Percentiles rank a stretch among this genome's conserved stretches.
These are phyloP conservation scores for Dicorynia guianensis DNA, from an alignment of 306 rosid species.

Conservation along the genomic window DNA sequence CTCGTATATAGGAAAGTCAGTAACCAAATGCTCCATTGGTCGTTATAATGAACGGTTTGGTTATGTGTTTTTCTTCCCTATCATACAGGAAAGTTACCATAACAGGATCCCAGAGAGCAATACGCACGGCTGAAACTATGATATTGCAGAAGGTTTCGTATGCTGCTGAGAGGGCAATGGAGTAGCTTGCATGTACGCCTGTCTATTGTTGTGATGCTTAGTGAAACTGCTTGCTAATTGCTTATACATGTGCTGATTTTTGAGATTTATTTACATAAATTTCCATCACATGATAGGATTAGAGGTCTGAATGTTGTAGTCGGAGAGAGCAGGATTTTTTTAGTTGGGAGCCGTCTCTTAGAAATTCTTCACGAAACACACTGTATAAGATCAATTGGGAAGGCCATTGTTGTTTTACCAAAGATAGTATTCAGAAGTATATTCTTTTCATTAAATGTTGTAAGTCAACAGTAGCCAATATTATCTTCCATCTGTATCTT, in stretches of 20 bases:
- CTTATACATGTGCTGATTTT: conserved; percentile 55
- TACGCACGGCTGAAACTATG: conserved; percentile 85
- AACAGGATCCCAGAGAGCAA: conserved; percentile 94
- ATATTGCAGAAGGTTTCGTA: conserved; percentile 92
- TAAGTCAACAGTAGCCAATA: conserved; percentile 54
- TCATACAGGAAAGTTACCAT: conserved; percentile 93
- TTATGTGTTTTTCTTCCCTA: conserved; percentile 13
- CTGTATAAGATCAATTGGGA: conserved; percentile 49
- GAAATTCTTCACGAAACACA: conserved; percentile 54
- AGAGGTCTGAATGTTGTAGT: conserved; percentile 48
- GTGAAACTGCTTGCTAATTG: conserved; percentile 50
- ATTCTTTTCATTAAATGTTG: conserved; percentile 54
- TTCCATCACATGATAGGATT: conserved; percentile 45
- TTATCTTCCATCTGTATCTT: conserved; percentile 41
- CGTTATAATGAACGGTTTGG: not conserved
- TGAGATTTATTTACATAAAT: conserved; percentile 53
- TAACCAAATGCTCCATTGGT: conserved; percentile 25
- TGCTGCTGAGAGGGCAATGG: conserved; percentile 83
- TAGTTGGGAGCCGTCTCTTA: conserved; percentile 45
- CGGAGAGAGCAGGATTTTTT: conserved; percentile 48
- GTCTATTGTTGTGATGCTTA: conserved; percentile 46
- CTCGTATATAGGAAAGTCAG: not conserved
- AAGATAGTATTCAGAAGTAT: conserved; percentile 63
- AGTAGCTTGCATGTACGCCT: conserved; percentile 45
- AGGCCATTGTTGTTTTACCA: conserved; percentile 55